Base-by-base conservation (phyloP, 495 filamentous ascomycete species). In the Pseudoneurospora amorphoporcata region DNA sequence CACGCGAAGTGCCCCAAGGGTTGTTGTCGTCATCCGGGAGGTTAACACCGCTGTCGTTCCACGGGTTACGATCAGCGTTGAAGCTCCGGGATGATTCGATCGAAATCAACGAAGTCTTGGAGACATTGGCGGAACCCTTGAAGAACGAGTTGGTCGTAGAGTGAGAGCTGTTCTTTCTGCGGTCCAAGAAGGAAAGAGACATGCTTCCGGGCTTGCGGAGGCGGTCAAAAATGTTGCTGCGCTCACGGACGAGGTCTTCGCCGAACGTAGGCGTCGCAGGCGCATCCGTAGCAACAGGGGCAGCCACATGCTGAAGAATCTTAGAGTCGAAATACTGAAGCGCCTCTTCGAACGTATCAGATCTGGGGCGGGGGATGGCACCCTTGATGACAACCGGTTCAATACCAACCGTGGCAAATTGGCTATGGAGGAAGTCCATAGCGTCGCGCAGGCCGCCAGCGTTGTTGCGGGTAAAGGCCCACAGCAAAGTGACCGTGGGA, bases 311-410 rank as follows among this genome's bases (percentile, higher is more conserved):
- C 81, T 98, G 96, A 41, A 99, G 86, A 40, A 99, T 84, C 83
- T 98, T 98, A 0, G 94, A 95, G 80, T 97, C 91, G 81, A 99
- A 99, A 85, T 93, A 98, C 37, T 93, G 94, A 39, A 97, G 87
- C 47, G 93, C 94, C 73, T 98, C 96, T 77, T 98, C 95, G 78
- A 98, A 99, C 1, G 95, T 97, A 82, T 99, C 95, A 5, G 95
- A 98, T 84, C 98, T 98, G 69, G 95, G 96, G 65, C 95, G 91
- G 0, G 95, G 94, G 73, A 98, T 95, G 16, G 93, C 90, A 69
- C 96, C 95, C 81, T 95, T 97, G 75, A 99, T 90, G 32, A 92
- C 89, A 61, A 88, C 92, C 3, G 91, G 90, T 74, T 97, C 92
- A 41, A 97, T 87, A n/a, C 92, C 92, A 53, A 92, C 90, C 3